A percentile compares a stretch with the other conserved stretches of the same genome.
phyloP scores from a whole-genome alignment of 2,329 filamentous ascomycete species.

The Curvularia hawaiiensis region DNA sequence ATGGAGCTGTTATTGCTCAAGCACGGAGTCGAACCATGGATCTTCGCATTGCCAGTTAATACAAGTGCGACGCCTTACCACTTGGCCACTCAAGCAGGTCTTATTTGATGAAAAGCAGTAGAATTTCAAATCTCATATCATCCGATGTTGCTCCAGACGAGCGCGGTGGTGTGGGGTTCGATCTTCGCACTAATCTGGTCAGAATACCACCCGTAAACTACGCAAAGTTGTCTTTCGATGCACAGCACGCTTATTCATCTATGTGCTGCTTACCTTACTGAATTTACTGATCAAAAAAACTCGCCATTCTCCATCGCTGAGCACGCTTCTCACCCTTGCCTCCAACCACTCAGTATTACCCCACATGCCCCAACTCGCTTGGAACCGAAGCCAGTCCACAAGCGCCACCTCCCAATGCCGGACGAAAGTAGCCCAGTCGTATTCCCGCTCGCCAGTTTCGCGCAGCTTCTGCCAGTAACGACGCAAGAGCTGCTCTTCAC shows the following conservation, averaged over 20 bases:
- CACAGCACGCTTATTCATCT: background rate
- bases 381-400: conserved; percentile 66
- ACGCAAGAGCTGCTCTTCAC: conserved; percentile 59
- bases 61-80: conserved; percentile 36
- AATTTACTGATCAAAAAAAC: conserved; percentile 20
- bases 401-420: conserved; percentile 70
- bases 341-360: conserved; percentile 45
- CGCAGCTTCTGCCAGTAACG: conserved; percentile 54
- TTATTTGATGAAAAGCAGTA: background rate
- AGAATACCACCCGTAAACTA: background rate
- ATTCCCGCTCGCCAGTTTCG: conserved; percentile 44
- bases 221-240: background rate
- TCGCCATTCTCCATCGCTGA: conserved; percentile 33
- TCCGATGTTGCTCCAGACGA: too few relatives aligned
- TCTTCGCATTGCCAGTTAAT: conserved; percentile 25
- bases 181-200: background rate
- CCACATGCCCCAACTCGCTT: conserved; percentile 48
- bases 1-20: background rate
- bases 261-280: conserved; percentile 2
- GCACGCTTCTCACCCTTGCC: conserved; percentile 35
- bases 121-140: too few relatives aligned
- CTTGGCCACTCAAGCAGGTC: conserved; percentile 25
- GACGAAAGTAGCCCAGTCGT: conserved; percentile 60
- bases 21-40: conserved; percentile 5
- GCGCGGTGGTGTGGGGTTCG: background rate